These are phyloP conservation scores for Ogataea pignaliae DNA, from an alignment of 805 yeast genomes.

Conservation along the genomic window DNA sequence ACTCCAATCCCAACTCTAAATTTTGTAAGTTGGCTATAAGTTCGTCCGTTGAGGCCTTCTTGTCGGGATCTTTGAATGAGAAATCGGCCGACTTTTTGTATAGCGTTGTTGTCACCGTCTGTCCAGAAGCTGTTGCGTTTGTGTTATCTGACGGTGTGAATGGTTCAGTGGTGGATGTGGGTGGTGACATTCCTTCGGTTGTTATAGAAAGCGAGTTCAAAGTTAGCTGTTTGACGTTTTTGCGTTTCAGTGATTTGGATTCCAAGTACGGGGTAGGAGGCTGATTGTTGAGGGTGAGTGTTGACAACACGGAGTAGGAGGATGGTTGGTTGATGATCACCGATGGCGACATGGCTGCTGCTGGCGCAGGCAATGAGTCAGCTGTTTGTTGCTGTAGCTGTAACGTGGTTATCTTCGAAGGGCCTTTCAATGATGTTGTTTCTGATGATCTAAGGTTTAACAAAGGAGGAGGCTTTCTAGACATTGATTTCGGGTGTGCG, in stretches of 20 bases:
- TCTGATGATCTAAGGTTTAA: neutral
- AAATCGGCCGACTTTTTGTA: slow-evolving; percentile 12
- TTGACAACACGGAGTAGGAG: slow-evolving; percentile 2
- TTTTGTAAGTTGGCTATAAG: slow-evolving; percentile 42
- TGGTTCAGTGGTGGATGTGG: slow-evolving; percentile 1
- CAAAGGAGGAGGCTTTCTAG: slow-evolving; percentile 12
- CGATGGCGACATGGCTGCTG: neutral
- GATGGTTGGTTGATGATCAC: slow-evolving; percentile 4
- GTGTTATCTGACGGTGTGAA: too few species aligned
- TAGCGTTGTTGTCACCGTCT: slow-evolving; percentile 12
- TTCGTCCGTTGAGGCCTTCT: slow-evolving; percentile 30
- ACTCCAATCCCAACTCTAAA: slow-evolving; percentile 50
- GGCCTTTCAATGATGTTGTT: too few species aligned
- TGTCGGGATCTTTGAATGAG: slow-evolving; percentile 25
- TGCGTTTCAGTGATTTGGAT: slow-evolving; percentile 45
- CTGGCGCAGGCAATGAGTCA: neutral
- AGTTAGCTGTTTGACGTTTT: slow-evolving; percentile 55
- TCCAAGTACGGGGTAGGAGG: slow-evolving; percentile 18
- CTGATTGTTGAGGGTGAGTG: slow-evolving; percentile 4
- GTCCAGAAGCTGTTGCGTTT: neutral
- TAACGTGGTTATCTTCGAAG: too few species aligned
- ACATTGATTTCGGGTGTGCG: neutral
- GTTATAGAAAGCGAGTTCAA: slow-evolving; percentile 23
- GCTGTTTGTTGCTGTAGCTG: too few species aligned
- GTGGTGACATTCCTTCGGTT: slow-evolving; percentile 8